A percentile compares a stretch with the other conserved stretches of the same genome.
phyloP scores from a whole-genome alignment of 225 moss, liverwort and hornwort genomes.

The Neckera pumila region DNA sequence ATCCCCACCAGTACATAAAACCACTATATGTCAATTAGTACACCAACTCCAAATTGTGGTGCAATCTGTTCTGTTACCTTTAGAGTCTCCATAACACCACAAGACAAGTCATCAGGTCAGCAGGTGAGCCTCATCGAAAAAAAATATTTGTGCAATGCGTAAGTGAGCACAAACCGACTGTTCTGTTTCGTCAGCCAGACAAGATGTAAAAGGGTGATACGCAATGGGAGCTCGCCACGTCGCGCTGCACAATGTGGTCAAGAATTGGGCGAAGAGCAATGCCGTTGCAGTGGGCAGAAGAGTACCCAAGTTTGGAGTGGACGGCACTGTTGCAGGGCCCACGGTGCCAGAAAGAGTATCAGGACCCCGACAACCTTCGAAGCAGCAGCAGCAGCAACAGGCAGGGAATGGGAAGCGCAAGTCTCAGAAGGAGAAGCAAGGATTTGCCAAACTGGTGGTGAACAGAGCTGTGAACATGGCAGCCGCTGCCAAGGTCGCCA shows the following conservation, averaged over 20 bases:
- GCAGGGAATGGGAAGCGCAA: neutral
- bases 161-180: neutral
- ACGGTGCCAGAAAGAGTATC: neutral
- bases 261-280: neutral
- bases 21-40: too few relatives aligned
- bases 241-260: neutral
- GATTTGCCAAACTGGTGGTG: neutral
- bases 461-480: conserved; percentile 19
- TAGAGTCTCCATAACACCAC: too few relatives aligned
- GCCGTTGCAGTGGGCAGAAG: neutral
- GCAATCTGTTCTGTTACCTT: too few relatives aligned
- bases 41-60: too few relatives aligned
- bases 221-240: conserved; percentile 9
- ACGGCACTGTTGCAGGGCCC: neutral
- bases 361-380: neutral
- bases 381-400: neutral
- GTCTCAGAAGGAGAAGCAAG: neutral
- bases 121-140: neutral
- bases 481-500: conserved; percentile 20
- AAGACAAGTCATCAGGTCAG: too few relatives aligned
- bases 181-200: neutral
- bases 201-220: neutral
- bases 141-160: neutral
- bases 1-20: neutral
- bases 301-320: neutral